Percentiles rank a stretch among this genome's conserved stretches.
Conservation (phyloP, 2,329 filamentous ascomycete genomes). For the Hypomyces rosellus region DNA sequence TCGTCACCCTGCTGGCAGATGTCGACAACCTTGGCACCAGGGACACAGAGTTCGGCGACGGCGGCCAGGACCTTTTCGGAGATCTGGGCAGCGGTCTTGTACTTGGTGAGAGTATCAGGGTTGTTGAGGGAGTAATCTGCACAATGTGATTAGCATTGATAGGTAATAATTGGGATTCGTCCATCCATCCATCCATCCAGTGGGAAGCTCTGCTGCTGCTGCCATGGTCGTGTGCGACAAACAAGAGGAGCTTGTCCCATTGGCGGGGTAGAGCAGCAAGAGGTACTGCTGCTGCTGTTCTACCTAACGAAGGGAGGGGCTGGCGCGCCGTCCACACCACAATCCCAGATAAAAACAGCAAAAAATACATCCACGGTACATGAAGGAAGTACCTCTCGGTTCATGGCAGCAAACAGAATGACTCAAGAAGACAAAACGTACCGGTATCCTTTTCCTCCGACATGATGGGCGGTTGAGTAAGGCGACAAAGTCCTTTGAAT, state of each 20-base stretch:
- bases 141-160: constrained; percentile 4
- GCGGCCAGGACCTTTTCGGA: constrained; percentile 91
- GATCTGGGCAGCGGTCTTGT: constrained; percentile 93
- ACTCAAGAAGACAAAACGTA: constrained; percentile 23
- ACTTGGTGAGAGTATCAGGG: constrained; percentile 95
- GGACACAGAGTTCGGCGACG: constrained; percentile 66
- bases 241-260: constrained; percentile 5
- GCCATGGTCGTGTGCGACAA: not conserved
- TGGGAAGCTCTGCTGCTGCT: not conserved
- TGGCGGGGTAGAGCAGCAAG: constrained; percentile 18
- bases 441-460: constrained; percentile 41
- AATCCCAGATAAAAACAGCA: too few species aligned
- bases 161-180: too few species aligned
- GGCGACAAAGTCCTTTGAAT: constrained; percentile 6
- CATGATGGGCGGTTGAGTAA: constrained; percentile 29
- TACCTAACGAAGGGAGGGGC: not conserved
- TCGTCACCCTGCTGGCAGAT: constrained; percentile 95
- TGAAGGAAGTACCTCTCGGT: too few species aligned
- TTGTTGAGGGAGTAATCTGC: constrained; percentile 85
- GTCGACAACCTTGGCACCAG: constrained; percentile 86
- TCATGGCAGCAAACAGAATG: not conserved
- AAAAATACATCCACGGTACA: too few species aligned
- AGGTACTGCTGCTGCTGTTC: too few species aligned
- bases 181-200: too few species aligned
- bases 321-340: not conserved